Conservation (phyloP, 768 basidiomycete species). For the Lactarius sp. region DNA sequence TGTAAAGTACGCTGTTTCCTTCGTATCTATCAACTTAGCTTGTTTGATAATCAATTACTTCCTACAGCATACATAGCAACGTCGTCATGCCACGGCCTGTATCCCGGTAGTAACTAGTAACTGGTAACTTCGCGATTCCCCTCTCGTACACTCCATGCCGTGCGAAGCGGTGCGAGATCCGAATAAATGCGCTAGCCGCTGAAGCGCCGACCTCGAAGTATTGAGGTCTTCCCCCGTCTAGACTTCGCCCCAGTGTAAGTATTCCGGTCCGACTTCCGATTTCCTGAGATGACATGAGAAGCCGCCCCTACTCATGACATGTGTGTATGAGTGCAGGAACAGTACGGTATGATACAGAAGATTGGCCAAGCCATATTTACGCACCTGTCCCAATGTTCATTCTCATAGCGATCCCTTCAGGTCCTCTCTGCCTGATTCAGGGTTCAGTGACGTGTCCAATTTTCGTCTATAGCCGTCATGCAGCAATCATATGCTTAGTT, state of each 20-base stretch:
- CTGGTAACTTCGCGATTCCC: not conserved
- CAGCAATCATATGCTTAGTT: not conserved
- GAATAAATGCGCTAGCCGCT: not conserved
- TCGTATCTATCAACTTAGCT: not conserved
- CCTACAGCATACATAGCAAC: not conserved
- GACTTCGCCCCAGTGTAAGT: not conserved
- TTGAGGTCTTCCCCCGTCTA: not conserved
- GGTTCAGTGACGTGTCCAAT: not conserved
- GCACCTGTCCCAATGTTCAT: not conserved
- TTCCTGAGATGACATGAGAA: not conserved
- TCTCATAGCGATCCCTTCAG: not conserved
- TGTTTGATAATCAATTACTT: not conserved
- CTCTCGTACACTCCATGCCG: not conserved
- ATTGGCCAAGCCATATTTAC: not conserved
- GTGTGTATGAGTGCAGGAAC: not conserved
- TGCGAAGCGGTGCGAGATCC: constrained; percentile 11
- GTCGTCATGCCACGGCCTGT: not conserved
- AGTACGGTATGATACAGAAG: not conserved
- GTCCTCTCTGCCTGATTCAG: not conserved
- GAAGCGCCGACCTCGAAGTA: not conserved
- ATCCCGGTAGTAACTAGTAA: not conserved
- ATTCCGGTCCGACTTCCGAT: constrained; percentile 16
- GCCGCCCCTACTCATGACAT: not conserved
- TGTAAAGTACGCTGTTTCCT: not conserved
- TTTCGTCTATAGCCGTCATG: not conserved